A percentile compares a stretch with the other conserved stretches of the same genome.
These are phyloP conservation scores for Rauvolfia tetraphylla DNA, from an alignment of 257 asterid species.

Conservation along the genomic window DNA sequence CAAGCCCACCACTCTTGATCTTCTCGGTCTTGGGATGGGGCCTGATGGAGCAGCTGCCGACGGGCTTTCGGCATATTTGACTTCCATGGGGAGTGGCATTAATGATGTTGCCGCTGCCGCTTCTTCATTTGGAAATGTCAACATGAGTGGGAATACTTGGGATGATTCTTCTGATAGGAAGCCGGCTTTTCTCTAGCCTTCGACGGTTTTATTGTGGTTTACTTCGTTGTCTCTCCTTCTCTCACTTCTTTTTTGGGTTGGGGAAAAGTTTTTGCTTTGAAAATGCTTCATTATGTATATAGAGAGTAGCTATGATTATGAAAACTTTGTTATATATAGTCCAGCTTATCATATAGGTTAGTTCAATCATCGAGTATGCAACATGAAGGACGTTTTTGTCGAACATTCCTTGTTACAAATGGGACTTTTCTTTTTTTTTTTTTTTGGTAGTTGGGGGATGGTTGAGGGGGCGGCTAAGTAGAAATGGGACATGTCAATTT, in stretches of 20 bases:
- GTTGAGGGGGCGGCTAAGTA: too few relatives aligned
- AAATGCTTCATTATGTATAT: not conserved
- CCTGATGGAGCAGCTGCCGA: conserved; percentile 30
- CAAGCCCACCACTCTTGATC: conserved; percentile 68
- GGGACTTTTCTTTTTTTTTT: too few relatives aligned
- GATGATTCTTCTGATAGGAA: conserved; percentile 53
- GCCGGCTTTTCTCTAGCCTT: conserved; percentile 48
- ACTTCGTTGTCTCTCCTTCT: not conserved
- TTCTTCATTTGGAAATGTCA: conserved; percentile 25
- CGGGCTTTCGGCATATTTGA: conserved; percentile 47
- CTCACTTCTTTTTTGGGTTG: conserved; percentile 8
- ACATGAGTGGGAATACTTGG: conserved; percentile 43
- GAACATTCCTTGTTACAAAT: not conserved
- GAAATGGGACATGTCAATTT: too few relatives aligned
- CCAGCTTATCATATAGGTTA: not conserved
- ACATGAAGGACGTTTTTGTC: not conserved
- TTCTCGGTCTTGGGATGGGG: conserved; percentile 72
- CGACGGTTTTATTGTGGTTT: not conserved
- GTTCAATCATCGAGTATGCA: not conserved
- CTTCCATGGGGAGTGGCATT: conserved; percentile 41
- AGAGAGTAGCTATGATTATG: not conserved
- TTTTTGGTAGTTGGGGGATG: too few relatives aligned
- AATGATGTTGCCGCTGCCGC: conserved; percentile 17
- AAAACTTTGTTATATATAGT: not conserved
- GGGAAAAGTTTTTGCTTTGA: conserved; percentile 8